These are phyloP conservation scores for Penicillium sp. DNA, from an alignment of 2,329 filamentous ascomycete genomes.

Conservation along the genomic window DNA sequence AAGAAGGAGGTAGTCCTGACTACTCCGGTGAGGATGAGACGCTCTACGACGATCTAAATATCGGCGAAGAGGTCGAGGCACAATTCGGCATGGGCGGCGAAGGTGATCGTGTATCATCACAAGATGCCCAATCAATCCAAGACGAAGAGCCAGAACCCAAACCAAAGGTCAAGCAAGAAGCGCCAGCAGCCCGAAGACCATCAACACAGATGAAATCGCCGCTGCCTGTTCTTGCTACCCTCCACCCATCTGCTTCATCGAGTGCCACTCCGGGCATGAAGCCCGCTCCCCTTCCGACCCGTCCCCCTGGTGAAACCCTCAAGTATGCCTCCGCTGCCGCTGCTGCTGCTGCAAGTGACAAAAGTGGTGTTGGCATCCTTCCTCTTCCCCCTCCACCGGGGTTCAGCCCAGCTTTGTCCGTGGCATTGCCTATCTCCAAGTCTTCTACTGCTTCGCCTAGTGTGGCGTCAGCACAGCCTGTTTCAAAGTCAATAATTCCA, in stretches of 20 bases:
- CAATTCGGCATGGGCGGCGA: constrained; percentile 77
- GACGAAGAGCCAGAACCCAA: constrained; percentile 73
- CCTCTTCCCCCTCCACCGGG: constrained; percentile 88
- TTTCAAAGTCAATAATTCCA: constrained; percentile 39
- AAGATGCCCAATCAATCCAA: constrained; percentile 88
- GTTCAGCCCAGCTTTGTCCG: constrained; percentile 50
- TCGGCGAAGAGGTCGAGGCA: constrained; percentile 82
- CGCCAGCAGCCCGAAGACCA: constrained; percentile 63
- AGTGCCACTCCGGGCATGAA: constrained; percentile 71
- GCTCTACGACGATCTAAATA: constrained; percentile 90
- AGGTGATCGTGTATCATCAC: constrained; percentile 85
- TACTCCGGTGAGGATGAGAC: constrained; percentile 85
- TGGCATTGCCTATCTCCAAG: constrained; percentile 51
- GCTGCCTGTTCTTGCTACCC: constrained; percentile 82
- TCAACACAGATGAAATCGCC: constrained; percentile 92
- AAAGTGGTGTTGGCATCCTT: constrained; percentile 83
- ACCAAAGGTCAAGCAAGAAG: constrained; percentile 57
- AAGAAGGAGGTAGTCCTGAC: constrained; percentile 82
- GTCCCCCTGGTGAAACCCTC: constrained; percentile 81
- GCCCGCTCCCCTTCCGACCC: constrained; percentile 79
- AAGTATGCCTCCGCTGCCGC: constrained; percentile 97
- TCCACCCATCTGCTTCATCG: constrained; percentile 62
- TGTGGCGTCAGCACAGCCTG: constrained; percentile 50
- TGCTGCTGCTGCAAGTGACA: constrained; percentile 85
- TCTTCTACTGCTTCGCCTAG: constrained; percentile 60